Conservation (phyloP, 192 early-diverging fungal genomes). For the Chytriomyces sp. region DNA sequence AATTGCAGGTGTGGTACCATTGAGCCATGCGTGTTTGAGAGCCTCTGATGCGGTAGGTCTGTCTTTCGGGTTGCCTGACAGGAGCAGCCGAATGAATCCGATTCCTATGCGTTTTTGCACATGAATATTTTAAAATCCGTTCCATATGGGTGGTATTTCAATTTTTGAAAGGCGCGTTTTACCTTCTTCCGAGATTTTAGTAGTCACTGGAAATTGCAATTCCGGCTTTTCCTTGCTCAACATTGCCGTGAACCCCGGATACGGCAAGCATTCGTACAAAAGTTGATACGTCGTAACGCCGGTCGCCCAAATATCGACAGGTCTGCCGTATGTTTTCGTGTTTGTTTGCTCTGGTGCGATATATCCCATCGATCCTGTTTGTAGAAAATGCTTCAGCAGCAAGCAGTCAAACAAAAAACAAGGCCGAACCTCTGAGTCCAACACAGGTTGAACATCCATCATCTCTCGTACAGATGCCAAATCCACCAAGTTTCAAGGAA, state of each 20-base stretch:
- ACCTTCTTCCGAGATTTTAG: constrained; percentile 19
- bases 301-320: constrained; percentile 39
- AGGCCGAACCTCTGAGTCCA: constrained; percentile 6
- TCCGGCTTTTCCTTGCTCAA: constrained; percentile 14
- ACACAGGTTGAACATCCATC: constrained; percentile 4
- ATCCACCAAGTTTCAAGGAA: constrained; percentile 29
- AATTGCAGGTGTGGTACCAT: background rate
- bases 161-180: background rate
- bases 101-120: background rate
- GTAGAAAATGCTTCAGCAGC: background rate
- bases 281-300: constrained; percentile 35
- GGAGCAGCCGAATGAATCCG: constrained; percentile 10
- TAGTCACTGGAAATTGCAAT: constrained; percentile 16
- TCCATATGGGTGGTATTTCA: too few relatives aligned
- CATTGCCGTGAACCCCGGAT: background rate
- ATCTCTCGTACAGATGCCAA: constrained; percentile 26
- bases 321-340: constrained; percentile 32
- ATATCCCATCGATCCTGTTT: constrained; percentile 17
- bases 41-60: constrained; percentile 31
- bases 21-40: constrained; percentile 31
- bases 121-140: background rate
- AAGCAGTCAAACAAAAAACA: too few relatives aligned
- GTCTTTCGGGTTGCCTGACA: constrained; percentile 8
- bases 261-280: constrained; percentile 26
- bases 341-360: constrained; percentile 44